Percentiles rank a stretch among this genome's conserved stretches.
phyloP scores from a whole-genome alignment of 768 basidiomycete genomes.

The Boletus tylopilopsis region DNA sequence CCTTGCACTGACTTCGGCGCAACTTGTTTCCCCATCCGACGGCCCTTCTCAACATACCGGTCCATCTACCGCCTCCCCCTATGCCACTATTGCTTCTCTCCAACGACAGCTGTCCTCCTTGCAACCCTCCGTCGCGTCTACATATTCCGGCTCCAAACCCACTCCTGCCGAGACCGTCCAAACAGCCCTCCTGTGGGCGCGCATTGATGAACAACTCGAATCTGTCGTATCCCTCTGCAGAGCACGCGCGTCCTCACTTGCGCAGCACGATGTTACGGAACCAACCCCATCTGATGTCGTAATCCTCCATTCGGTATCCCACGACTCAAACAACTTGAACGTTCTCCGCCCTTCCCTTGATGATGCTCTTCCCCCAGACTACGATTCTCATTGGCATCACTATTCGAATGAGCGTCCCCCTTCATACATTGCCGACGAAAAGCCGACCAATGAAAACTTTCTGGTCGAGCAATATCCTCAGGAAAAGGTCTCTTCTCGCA shows the following conservation, averaged over 20 bases:
- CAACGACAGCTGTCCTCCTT: constrained; percentile 66
- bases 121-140: constrained; percentile 36
- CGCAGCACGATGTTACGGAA: constrained; percentile 5
- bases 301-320: constrained; percentile 36
- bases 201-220: constrained; percentile 73
- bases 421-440: constrained; percentile 21
- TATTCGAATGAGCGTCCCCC: constrained; percentile 23
- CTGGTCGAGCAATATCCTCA: constrained; percentile 13
- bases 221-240: constrained; percentile 62
- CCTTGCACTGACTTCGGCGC: constrained; percentile 16
- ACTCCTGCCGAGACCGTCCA: constrained; percentile 53
- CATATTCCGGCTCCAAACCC: constrained; percentile 7
- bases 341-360: constrained; percentile 9
- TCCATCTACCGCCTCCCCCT: constrained; percentile 7
- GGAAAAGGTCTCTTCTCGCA: constrained; percentile 17
- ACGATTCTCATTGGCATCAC: constrained; percentile 34
- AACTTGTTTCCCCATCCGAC: constrained; percentile 6
- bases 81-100: constrained; percentile 56
- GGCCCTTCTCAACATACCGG: constrained; percentile 3
- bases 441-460: constrained; percentile 6
- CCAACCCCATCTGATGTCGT: constrained; percentile 17
- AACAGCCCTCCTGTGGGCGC: constrained; percentile 65
- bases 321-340: background rate
- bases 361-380: constrained; percentile 50
- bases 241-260: constrained; percentile 39